Evolutionary conservation across 2,329 filamentous ascomycete genomes (phyloP), one percentile per base, ranked within the genome.

Genomic region (Arachnopeziza araneosa): DNA sequence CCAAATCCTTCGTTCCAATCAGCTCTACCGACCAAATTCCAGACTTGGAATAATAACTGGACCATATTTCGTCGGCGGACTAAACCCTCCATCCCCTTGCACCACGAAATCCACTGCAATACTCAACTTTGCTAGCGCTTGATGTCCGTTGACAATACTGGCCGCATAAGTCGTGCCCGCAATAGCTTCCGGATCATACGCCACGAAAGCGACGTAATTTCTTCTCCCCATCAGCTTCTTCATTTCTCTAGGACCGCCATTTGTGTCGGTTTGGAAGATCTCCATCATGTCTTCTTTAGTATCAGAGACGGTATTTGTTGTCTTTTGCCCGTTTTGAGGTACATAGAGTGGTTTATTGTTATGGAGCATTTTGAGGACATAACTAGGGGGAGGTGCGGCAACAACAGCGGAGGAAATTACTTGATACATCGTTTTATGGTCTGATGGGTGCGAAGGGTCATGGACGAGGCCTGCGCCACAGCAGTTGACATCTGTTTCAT

Each of bases 251-350:
- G 86, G 80, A 44, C 85, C 80, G n/a, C 95, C 93, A 57, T 88
- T 91, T 19, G 95, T 91, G 69, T 99, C 95, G 8, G 88, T 90
- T 70, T 95, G 91, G 82, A 99, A 99, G 67, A 99, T 96, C 78
- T 99, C 95, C 90, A 99, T 96, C 95, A 99, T 99, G 76, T 99
- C 95, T 75, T 99, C 95, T 76, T 99, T 98, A 53, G 95, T 99
- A 73, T 99, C 95, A 1, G 87, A 89, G 1, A 90, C 83, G 65
- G 87, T 83, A 63, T 91, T 85, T 1, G 82, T 88, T 0, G 89
- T 87, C 65, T 84, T 83, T 59, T 91, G 86, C n/a, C 93, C 93
- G 74, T 99, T 99, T 58, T 84, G 81, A 0, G 95, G 95, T 58
- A 99, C 82, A 74, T 97, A 99, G 26, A 98, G 85, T 48, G 90